A percentile compares a stretch with the other conserved stretches of the same genome.
Evolutionary conservation across 2,329 filamentous ascomycete genomes (phyloP).

Genomic region (Venturia carpophila): DNA sequence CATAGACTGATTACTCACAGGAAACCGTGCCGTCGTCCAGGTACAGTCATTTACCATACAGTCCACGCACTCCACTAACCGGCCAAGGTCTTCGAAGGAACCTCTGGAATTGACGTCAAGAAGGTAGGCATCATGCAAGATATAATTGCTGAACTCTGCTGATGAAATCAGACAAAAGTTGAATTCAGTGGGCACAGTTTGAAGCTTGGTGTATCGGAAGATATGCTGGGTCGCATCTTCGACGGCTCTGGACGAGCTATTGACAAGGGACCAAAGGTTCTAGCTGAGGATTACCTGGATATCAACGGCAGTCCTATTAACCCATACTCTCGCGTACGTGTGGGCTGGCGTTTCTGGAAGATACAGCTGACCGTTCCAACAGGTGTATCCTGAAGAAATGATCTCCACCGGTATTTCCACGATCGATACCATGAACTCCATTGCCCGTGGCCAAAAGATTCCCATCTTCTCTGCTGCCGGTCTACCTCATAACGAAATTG

Average conservation of each 20-base stretch:
- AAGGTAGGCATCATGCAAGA: slow-evolving; percentile 47
- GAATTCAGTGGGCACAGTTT: slow-evolving; percentile 95
- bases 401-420: slow-evolving; percentile 98
- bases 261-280: slow-evolving; percentile 96
- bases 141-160: slow-evolving; percentile 23
- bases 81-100: slow-evolving; percentile 87
- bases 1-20: slow-evolving; percentile 40
- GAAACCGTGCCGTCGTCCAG: slow-evolving; percentile 90
- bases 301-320: slow-evolving; percentile 99
- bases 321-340: slow-evolving; percentile 84
- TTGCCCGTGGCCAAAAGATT: slow-evolving; percentile 98
- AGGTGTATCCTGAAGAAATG: slow-evolving; percentile 99
- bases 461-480: slow-evolving; percentile 97
- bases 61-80: slow-evolving; percentile 25
- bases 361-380: slow-evolving; percentile 22
- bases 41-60: slow-evolving; percentile 41
- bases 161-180: slow-evolving; percentile 68
- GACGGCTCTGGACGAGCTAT: slow-evolving; percentile 96
- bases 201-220: slow-evolving; percentile 97
- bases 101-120: slow-evolving; percentile 95
- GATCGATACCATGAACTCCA: slow-evolving; percentile 89
- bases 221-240: slow-evolving; percentile 98
- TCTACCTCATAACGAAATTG: slow-evolving; percentile 99
- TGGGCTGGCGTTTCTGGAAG: background rate
- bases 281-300: slow-evolving; percentile 96